phyloP scores from a whole-genome alignment of 2,329 filamentous ascomycete genomes.

The Stagonosporopsis tanaceti region DNA sequence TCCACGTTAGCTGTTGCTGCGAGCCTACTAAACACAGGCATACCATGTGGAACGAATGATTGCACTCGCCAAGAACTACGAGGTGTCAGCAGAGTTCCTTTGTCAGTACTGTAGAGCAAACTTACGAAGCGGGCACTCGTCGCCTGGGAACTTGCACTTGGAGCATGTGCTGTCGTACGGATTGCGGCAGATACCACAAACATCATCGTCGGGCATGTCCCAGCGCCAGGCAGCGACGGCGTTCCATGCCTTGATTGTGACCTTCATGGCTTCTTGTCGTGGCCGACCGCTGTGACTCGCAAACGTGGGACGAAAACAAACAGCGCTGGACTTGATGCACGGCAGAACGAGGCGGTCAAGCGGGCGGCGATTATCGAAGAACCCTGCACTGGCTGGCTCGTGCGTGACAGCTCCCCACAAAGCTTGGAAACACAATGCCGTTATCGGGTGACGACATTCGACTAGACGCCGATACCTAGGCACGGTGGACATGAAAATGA shows the following conservation, averaged over 20 bases:
- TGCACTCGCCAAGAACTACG: slow-evolving; percentile 92
- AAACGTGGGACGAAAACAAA: slow-evolving; percentile 31
- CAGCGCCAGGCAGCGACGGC: slow-evolving; percentile 96
- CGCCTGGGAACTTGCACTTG: slow-evolving; percentile 96
- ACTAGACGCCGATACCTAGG: slow-evolving; percentile 10
- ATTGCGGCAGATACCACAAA: slow-evolving; percentile 97
- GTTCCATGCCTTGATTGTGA: slow-evolving; percentile 92
- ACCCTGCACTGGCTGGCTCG: slow-evolving; percentile 13
- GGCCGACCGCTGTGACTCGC: slow-evolving; percentile 10
- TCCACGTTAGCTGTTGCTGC: slow-evolving; percentile 13
- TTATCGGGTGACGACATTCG: slow-evolving; percentile 17
- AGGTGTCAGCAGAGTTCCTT: slow-evolving; percentile 17
- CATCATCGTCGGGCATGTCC: slow-evolving; percentile 96
- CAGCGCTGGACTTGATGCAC: slow-evolving; percentile 16
- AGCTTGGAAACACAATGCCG: slow-evolving; percentile 16
- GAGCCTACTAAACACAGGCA: background rate
- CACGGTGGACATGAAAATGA: slow-evolving; percentile 1
- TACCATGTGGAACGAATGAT: slow-evolving; percentile 98
- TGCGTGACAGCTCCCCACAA: slow-evolving; percentile 17
- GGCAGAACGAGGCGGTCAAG: slow-evolving; percentile 32
- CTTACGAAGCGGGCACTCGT: slow-evolving; percentile 90
- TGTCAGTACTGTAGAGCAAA: slow-evolving; percentile 17
- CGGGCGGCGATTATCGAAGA: slow-evolving; percentile 15
- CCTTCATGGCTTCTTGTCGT: slow-evolving; percentile 73
- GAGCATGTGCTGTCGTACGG: slow-evolving; percentile 98